Conservation (phyloP, 2,329 filamentous ascomycete genomes). For the Pseudogymnoascus sp. region DNA sequence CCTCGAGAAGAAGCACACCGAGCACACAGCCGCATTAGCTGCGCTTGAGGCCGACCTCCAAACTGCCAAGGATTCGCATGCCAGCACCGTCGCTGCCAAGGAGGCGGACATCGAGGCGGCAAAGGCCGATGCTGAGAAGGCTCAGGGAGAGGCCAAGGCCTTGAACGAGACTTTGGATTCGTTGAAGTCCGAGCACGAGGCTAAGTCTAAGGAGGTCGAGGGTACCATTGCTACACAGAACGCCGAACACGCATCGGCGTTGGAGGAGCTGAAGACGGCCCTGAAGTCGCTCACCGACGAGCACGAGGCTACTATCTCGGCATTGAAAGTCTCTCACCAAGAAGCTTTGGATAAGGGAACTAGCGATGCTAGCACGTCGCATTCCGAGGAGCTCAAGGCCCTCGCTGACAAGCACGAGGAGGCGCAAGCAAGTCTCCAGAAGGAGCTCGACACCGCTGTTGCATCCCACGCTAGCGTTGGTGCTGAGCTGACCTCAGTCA, state of each 20-base stretch:
- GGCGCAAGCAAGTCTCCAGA: slow-evolving; percentile 43
- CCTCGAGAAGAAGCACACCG: slow-evolving; percentile 38
- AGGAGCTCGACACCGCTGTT: slow-evolving; percentile 47
- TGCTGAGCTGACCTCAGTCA: slow-evolving; percentile 38
- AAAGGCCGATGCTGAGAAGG: slow-evolving; percentile 38
- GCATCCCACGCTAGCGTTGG: slow-evolving; percentile 43
- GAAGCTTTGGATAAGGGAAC: slow-evolving; percentile 43
- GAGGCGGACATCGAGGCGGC: slow-evolving; percentile 24
- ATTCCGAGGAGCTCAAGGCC: slow-evolving; percentile 44
- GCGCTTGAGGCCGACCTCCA: slow-evolving; percentile 36
- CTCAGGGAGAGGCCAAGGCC: slow-evolving; percentile 38
- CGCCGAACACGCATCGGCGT: slow-evolving; percentile 26
- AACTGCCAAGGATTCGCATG: slow-evolving; percentile 41
- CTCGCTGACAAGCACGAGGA: slow-evolving; percentile 45
- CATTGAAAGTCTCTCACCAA: slow-evolving; percentile 47
- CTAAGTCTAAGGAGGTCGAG: slow-evolving; percentile 43
- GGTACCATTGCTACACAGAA: slow-evolving; percentile 41
- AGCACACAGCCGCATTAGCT: slow-evolving; percentile 27
- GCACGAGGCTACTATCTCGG: slow-evolving; percentile 42
- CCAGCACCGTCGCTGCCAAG: slow-evolving; percentile 23
- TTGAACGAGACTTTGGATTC: slow-evolving; percentile 45
- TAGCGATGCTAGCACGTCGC: slow-evolving; percentile 35
- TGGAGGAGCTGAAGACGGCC: slow-evolving; percentile 40
- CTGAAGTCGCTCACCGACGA: slow-evolving; percentile 40
- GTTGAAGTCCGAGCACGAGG: slow-evolving; percentile 34